Evolutionary conservation across 225 moss, liverwort and hornwort species (phyloP).

Genomic region (Ulota crispa): DNA sequence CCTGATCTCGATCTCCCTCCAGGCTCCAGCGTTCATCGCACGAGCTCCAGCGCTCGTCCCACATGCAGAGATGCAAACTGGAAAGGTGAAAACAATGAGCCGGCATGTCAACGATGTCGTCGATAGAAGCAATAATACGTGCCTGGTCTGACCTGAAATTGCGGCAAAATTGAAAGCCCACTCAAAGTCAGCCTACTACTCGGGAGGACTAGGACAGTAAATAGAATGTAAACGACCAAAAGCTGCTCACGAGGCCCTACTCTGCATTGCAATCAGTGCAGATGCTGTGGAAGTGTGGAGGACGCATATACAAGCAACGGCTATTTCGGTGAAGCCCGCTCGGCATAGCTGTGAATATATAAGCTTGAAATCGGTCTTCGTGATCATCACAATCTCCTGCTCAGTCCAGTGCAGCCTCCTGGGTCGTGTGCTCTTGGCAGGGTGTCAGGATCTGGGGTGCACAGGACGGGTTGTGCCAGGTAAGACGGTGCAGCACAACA

Average conservation of each 20-base stretch:
- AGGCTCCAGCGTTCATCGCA: no score
- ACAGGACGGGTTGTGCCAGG: not conserved
- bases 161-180: not conserved
- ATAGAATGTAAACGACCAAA: not conserved
- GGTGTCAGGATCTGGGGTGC: not conserved
- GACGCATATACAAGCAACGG: conserved; percentile 1
- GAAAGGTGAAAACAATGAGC: no score
- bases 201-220: not conserved
- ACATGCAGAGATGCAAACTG: no score
- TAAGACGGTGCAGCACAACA: not conserved
- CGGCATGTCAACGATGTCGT: no score
- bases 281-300: not conserved
- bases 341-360: not conserved
- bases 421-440: not conserved
- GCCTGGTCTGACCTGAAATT: no score
- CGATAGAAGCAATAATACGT: no score
- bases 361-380: not conserved
- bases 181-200: not conserved
- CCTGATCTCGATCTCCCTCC: no score
- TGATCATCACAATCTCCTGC: no score
- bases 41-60: no score
- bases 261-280: not conserved
- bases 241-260: not conserved
- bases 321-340: not conserved
- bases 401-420: no score